Evolutionary conservation across 148 eudicot species (phyloP), one percentile per base, ranked within the genome.

Genomic region (Rhododendron molle): DNA sequence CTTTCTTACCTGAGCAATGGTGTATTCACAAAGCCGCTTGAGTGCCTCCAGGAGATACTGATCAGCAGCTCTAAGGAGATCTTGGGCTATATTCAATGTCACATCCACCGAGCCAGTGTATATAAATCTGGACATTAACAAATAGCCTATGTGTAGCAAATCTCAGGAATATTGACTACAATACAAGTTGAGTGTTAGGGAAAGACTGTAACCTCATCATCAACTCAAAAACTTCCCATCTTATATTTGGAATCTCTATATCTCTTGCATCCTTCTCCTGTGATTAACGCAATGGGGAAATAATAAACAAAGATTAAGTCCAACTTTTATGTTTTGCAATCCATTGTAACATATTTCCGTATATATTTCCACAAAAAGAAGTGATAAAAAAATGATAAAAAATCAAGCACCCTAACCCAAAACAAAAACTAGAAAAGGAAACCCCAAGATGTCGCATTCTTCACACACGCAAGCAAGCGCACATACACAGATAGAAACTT

Each of bases 31-130:
- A 56, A 90, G 95, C 65, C 95, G 94, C 89, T 97, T 97, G 23
- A 97, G 96, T 54, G 98, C 98, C 81, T 97, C 98, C 80, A 97
- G 82, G n/a, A 97, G 94, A 91, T 97, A 97, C 90, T 95, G 99
- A 87, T 95, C 99, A 38, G 98, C 96, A 88, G 99, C 98, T 91
- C 92, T 88, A 21, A 97, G 94, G 84, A 97, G 93, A 81, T 97
- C 99, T 73, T 94, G 98, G 38, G 99, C 98, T 81, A 97, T 91
- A 82, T 97, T 95, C 88, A 89, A 82, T 87, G 88, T 89, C 85
- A 97, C 92, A 90, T 91, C 91, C 65, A 94, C 94, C 2, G 96
- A 92, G 36, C 99, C 99, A 76, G 99, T 97, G 87, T 97, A 97
- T 80, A 95, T 93, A 88, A 94, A 95, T 87, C 99, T 97, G 92